Percentiles rank a stretch among this genome's conserved stretches.
Conservation (phyloP, 371 early-diverging fungal species). For the Mortierella sp. region DNA sequence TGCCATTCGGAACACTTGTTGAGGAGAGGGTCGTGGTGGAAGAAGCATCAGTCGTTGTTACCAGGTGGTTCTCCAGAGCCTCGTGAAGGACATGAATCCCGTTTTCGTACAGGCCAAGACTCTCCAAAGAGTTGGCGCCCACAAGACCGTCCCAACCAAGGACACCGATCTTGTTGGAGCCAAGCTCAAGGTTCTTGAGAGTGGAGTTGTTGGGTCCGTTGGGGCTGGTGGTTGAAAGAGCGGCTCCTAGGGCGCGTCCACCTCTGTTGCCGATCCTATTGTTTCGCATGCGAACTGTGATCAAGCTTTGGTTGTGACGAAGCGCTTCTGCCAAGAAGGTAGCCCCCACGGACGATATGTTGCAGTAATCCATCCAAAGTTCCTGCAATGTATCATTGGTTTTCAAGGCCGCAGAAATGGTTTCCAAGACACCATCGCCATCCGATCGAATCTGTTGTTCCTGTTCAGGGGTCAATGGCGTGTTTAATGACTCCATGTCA, state of each 20-base stretch:
- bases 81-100: conserved; percentile 56
- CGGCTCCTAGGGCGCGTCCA: conserved; percentile 52
- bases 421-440: conserved; percentile 59
- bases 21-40: neutral
- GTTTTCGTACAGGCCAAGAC: conserved; percentile 65
- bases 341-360: conserved; percentile 56
- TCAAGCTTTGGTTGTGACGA: conserved; percentile 37
- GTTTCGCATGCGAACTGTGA: conserved; percentile 59
- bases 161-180: conserved; percentile 59
- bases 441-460: conserved; percentile 48
- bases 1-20: conserved; percentile 26
- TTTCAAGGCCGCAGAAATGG: conserved; percentile 47
- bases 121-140: conserved; percentile 53
- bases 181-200: conserved; percentile 58
- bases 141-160: conserved; percentile 58
- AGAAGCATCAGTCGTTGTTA: neutral
- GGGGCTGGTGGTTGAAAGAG: conserved; percentile 14
- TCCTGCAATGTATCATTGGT: conserved; percentile 53
- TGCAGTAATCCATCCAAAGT: conserved; percentile 64
- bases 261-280: conserved; percentile 66
- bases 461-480: conserved; percentile 25
- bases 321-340: conserved; percentile 32
- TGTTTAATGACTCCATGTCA: conserved; percentile 18
- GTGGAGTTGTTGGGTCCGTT: conserved; percentile 25
- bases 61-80: conserved; percentile 40